Evolutionary conservation across 345 rosid genomes (phyloP).

Genomic region (Rubroshorea leprosula): DNA sequence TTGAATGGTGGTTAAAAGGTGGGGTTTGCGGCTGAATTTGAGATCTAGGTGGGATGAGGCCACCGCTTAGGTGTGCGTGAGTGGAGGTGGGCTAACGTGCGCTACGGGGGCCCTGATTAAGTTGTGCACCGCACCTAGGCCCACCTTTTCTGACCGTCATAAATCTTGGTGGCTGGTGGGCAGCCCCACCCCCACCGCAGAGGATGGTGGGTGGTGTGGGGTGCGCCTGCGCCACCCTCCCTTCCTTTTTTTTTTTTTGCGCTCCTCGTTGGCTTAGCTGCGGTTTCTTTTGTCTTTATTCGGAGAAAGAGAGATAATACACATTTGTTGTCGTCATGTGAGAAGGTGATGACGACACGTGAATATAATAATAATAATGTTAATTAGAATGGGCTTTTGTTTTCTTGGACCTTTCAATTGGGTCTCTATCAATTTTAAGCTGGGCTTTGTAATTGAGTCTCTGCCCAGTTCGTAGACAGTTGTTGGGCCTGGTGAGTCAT

Average conservation of each 20-base stretch:
- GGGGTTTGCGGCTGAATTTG: conserved; percentile 54
- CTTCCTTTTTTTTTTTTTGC: no score
- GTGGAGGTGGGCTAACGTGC: conserved; percentile 36
- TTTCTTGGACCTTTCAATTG: no score
- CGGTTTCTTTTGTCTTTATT: neutral
- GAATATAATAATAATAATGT: no score
- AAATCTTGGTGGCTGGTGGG: neutral
- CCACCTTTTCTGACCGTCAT: conserved; percentile 22
- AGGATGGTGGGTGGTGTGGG: neutral
- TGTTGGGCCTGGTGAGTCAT: no score
- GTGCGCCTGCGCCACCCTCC: neutral
- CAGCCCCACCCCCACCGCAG: neutral
- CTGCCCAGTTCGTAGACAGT: no score
- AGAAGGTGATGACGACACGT: no score
- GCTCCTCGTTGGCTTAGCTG: neutral
- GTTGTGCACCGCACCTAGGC: conserved; percentile 16
- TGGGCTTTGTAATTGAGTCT: no score
- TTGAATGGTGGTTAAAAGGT: conserved; percentile 5
- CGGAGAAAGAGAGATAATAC: neutral
- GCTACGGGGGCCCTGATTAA: conserved; percentile 26
- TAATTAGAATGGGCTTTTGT: no score
- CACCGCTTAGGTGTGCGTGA: conserved; percentile 31
- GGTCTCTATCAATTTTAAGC: no score
- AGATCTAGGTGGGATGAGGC: conserved; percentile 38
- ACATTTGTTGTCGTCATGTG: no score